These are phyloP conservation scores for Mucor irregularis DNA, from an alignment of 371 early-diverging fungal species.

Conservation along the genomic window DNA sequence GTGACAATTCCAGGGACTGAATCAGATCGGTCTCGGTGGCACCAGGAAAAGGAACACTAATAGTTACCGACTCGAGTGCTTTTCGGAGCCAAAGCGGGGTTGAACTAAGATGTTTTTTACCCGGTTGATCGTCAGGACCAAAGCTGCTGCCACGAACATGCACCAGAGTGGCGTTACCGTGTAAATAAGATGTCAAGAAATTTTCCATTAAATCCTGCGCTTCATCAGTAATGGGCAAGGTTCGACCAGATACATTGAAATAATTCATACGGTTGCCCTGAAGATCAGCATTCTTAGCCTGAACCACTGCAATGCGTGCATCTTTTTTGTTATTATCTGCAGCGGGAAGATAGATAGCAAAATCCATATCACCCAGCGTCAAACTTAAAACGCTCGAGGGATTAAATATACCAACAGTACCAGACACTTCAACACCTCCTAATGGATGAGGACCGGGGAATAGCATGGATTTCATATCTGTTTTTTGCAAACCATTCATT, in stretches of 20 bases:
- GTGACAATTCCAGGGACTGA: slow-evolving; percentile 30
- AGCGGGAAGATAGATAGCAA: slow-evolving; percentile 43
- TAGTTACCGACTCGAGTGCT: slow-evolving; percentile 33
- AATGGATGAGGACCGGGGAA: slow-evolving; percentile 42
- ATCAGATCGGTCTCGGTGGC: slow-evolving; percentile 43
- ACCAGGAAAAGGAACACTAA: slow-evolving; percentile 48
- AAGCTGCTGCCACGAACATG: slow-evolving; percentile 39
- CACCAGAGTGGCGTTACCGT: slow-evolving; percentile 35
- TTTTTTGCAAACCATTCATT: slow-evolving; percentile 47
- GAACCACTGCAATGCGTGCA: slow-evolving; percentile 42
- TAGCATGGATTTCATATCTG: slow-evolving; percentile 30
- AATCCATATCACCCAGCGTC: slow-evolving; percentile 44
- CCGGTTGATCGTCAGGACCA: slow-evolving; percentile 32
- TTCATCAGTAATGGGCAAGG: slow-evolving; percentile 30
- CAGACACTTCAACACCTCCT: slow-evolving; percentile 40
- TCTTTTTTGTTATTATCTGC: slow-evolving; percentile 21
- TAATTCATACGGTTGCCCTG: slow-evolving; percentile 38
- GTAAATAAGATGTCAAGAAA: slow-evolving; percentile 41
- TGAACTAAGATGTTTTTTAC: slow-evolving; percentile 6
- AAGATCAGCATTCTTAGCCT: slow-evolving; percentile 36
- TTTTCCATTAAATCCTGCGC: slow-evolving; percentile 25
- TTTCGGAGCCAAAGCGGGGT: slow-evolving; percentile 46
- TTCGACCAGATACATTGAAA: slow-evolving; percentile 44
- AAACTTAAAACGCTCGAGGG: slow-evolving; percentile 46
- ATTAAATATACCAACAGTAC: slow-evolving; percentile 43